phyloP scores from a whole-genome alignment of 768 basidiomycete species.

The Russula emetica region DNA sequence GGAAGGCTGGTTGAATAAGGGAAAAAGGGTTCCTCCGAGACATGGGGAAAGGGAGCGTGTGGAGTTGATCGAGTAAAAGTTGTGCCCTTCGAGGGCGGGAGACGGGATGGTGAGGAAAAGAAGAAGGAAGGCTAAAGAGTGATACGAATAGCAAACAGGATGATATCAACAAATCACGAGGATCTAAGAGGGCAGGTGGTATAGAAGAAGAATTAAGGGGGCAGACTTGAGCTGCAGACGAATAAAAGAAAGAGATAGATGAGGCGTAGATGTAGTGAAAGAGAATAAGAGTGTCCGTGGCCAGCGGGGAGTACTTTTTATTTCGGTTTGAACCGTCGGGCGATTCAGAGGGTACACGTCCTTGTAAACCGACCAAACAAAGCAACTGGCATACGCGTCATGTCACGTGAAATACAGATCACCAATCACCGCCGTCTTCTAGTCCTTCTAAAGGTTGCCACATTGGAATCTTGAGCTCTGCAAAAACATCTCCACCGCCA shows the following conservation, averaged over 20 bases:
- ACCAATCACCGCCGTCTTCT: slow-evolving; percentile 10
- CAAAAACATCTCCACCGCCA: slow-evolving; percentile 23
- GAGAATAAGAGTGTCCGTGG: neutral
- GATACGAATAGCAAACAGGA: slow-evolving; percentile 21
- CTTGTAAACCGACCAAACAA: neutral
- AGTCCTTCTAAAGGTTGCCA: slow-evolving; percentile 23
- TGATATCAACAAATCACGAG: slow-evolving; percentile 18
- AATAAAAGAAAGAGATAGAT: slow-evolving; percentile 15
- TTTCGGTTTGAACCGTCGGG: slow-evolving; percentile 5
- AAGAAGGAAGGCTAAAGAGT: slow-evolving; percentile 29
- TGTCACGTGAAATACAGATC: slow-evolving; percentile 12
- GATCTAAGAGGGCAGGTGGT: neutral
- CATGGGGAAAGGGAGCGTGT: slow-evolving; percentile 38
- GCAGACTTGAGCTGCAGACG: slow-evolving; percentile 18
- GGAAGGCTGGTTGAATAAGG: slow-evolving; percentile 67
- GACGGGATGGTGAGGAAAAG: slow-evolving; percentile 29
- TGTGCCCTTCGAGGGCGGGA: slow-evolving; percentile 38
- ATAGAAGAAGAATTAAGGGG: slow-evolving; percentile 11
- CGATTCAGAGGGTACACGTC: slow-evolving; percentile 1
- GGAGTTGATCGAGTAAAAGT: slow-evolving; percentile 33
- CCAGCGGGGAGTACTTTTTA: slow-evolving; percentile 17
- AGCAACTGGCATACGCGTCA: slow-evolving; percentile 16
- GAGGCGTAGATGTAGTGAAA: slow-evolving; percentile 17
- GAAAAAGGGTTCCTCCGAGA: slow-evolving; percentile 68
- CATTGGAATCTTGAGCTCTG: slow-evolving; percentile 26